These are phyloP conservation scores for Colletotrichum sp. DNA, from an alignment of 2,329 filamentous ascomycete species.

Conservation along the genomic window DNA sequence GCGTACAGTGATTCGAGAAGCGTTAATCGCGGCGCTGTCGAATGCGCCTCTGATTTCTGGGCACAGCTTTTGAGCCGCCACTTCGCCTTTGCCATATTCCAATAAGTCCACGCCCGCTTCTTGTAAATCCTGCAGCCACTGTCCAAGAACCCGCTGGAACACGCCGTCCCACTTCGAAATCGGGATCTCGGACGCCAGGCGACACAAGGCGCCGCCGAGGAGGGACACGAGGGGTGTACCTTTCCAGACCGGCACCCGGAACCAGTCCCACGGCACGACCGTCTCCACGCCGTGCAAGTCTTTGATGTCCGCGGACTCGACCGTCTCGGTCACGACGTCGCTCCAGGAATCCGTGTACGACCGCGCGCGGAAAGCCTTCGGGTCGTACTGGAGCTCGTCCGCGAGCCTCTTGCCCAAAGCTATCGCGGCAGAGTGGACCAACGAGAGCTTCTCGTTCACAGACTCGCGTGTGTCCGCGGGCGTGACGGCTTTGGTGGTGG, in stretches of 20 bases:
- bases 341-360: constrained; percentile 16
- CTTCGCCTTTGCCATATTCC: constrained; percentile 25
- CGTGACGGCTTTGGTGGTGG: background rate
- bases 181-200: constrained; percentile 2
- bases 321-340: background rate
- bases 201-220: constrained; percentile 29
- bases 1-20: background rate
- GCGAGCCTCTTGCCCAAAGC: constrained; percentile 23
- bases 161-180: constrained; percentile 23
- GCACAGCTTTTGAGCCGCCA: constrained; percentile 2
- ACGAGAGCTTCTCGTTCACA: constrained; percentile 17
- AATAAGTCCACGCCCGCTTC: constrained; percentile 23
- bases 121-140: constrained; percentile 22
- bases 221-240: constrained; percentile 27
- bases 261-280: constrained; percentile 22
- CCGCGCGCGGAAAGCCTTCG: background rate
- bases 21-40: background rate
- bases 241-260: constrained; percentile 25
- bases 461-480: constrained; percentile 13
- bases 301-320: background rate
- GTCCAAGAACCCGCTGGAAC: constrained; percentile 17
- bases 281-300: constrained; percentile 24
- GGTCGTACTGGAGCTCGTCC: constrained; percentile 3
- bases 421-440: constrained; percentile 28
- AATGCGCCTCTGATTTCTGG: background rate